phyloP scores from a whole-genome alignment of 768 basidiomycete genomes.

The Boletus eberwhitei region DNA sequence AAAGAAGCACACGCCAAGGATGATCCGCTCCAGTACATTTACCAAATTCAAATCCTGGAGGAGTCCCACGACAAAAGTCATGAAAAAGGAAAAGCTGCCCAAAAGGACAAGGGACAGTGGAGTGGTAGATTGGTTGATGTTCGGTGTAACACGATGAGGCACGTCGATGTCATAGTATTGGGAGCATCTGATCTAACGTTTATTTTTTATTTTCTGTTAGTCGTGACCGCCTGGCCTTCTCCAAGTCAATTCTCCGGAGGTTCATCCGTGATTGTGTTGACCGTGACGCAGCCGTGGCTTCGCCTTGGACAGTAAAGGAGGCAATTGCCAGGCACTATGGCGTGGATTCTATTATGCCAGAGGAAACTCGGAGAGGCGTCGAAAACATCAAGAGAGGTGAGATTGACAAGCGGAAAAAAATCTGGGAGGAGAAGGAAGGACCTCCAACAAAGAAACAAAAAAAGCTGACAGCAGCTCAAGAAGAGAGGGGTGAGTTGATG shows the following conservation, averaged over 20 bases:
- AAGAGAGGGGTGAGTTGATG: conserved; percentile 59
- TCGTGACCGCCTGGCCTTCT: conserved; percentile 93
- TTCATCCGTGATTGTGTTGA: conserved; percentile 96
- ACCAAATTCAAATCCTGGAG: conserved; percentile 84
- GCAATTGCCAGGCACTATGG: conserved; percentile 81
- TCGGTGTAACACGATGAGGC: conserved; percentile 78
- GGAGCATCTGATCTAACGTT: conserved; percentile 1
- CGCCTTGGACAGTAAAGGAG: conserved; percentile 94
- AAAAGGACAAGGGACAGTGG: conserved; percentile 61
- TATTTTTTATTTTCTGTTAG: conserved; percentile 37
- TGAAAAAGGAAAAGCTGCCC: conserved; percentile 53
- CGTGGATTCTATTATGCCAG: conserved; percentile 82
- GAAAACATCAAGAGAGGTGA: conserved; percentile 81
- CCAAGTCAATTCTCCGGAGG: conserved; percentile 93
- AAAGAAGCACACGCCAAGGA: conserved; percentile 72
- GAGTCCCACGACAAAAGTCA: conserved; percentile 67
- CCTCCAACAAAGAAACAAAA: conserved; percentile 80
- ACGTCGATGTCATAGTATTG: conserved; percentile 21
- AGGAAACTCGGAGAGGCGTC: conserved; percentile 75
- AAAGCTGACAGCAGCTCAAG: conserved; percentile 68
- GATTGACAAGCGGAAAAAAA: conserved; percentile 90
- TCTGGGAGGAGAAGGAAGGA: conserved; percentile 85
- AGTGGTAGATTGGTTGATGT: conserved; percentile 83
- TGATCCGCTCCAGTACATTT: conserved; percentile 79
- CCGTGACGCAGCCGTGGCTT: conserved; percentile 86